Evolutionary conservation across 768 basidiomycete genomes (phyloP), one percentile per base, ranked within the genome.

Genomic region (Auricularia heimuer): DNA sequence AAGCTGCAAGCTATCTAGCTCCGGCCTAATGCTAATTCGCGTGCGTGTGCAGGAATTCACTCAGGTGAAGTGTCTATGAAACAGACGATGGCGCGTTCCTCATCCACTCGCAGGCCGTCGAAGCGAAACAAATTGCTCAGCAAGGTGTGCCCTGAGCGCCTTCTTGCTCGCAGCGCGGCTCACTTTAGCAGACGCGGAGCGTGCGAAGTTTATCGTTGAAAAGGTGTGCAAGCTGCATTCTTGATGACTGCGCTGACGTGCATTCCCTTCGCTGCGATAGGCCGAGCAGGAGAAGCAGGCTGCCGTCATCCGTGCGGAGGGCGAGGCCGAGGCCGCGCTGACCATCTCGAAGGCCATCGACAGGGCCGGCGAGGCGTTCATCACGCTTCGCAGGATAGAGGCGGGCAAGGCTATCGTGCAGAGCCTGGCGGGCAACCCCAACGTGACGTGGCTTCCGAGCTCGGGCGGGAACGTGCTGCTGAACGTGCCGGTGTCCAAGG

Each of bases 241-340:
- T 35, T 8, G 11, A 51, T 51, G 14, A 18, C 6, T 2, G 47
- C 6, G 18, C 47, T 51, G 21, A 51, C 47, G 47, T 51, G 47
- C 47, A 51, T 51, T 51, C 12, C 39, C 39, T 7, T 42, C 54
- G n/a, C n/a, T 60, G 24, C 56, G 56, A 33, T 68, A 96, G 94
- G 95, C 97, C 35, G 97, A 98, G 74, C 97, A 99, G 88, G 97
- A 99, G 75, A 87, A 95, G 67, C 95, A 98, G 80, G 97, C 97
- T 0, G 90, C 94, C 1, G 95, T 99, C 66, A 98, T 99, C 65
- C 86, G 97, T 58, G 97, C 97, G 1, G 96, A 99, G 75, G 97
- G 97, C 63, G 96, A 99, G 79, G 97, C 96, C 1, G 95, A 98
- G 77, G 97, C 97, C 3, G 97, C 97, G 1, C 78, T 86, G 67